A percentile compares a stretch with the other conserved stretches of the same genome.
Conservation (phyloP, 2,329 filamentous ascomycete species). For the Colletotrichum sp. region DNA sequence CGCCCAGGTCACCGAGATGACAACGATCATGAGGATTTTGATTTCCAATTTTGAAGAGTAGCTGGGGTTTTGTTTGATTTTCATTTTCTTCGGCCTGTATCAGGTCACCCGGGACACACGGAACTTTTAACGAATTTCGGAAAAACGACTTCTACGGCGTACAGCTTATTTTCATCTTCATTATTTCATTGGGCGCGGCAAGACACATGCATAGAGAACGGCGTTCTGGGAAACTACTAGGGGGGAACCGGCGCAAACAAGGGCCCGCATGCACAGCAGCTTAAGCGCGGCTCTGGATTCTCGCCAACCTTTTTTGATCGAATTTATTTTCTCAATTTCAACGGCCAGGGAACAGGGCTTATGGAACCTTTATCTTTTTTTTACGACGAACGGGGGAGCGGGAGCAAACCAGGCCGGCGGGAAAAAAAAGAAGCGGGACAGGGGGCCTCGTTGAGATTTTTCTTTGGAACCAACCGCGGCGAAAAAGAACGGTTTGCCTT, state of each 20-base stretch:
- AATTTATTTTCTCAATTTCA: not conserved
- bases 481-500: not conserved
- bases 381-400: not conserved
- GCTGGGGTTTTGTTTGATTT: not conserved
- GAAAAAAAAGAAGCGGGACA: not conserved
- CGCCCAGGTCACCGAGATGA: constrained; percentile 12
- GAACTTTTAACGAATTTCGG: not conserved
- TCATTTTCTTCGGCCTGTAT: not conserved
- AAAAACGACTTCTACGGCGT: not conserved
- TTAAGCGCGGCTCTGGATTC: not conserved
- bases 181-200: not conserved
- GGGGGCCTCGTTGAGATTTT: not conserved
- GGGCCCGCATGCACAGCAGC: not conserved
- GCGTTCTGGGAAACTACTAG: not conserved
- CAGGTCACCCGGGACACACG: not conserved
- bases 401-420: not conserved
- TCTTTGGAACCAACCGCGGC: not conserved
- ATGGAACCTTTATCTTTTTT: not conserved
- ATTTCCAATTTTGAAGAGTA: not conserved
- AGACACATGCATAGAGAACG: constrained; percentile 18
- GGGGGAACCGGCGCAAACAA: not conserved
- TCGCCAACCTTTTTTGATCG: not conserved
- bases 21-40: not conserved
- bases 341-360: not conserved
- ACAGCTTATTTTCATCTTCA: not conserved